Base-by-base conservation (phyloP, 805 yeast species). In the Cyberlindnera samutprakarnensis region DNA sequence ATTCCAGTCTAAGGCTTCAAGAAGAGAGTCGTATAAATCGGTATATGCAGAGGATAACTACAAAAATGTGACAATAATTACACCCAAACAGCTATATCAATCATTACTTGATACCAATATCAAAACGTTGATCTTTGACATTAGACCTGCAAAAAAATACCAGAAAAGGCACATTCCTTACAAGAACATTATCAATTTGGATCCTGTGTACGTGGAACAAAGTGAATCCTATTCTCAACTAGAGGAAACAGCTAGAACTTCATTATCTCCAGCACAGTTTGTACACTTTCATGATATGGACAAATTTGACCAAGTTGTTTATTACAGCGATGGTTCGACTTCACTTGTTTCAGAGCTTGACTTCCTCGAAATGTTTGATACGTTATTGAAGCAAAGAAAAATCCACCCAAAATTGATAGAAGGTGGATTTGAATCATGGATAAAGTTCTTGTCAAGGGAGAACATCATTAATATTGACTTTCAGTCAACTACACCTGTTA, bases 341-440 rank as follows among this genome's bases (percentile, higher is more conserved):
- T 53, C 46, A 28, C 45, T 61, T 51, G 33, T 37, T 6, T 33
- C 44, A 4, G 43, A 48, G 13, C 47, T 49, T 31, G 66, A 62
- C 36, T 61, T 54, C 29, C 43, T 56, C 18, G 46, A 54, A 7
- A 49, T 55, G 15, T 48, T 59, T n/a, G 49, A 53, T 18, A 39
- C 44, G 2, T 21, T 47, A 10, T 27, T 51, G n/a, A 28, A 31
- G 2, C 42, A 39, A 14, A 27, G 27, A 6, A 26, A 30, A 7
- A 27, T 44, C 7, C 21, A 37, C 7, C 29, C 61, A 14, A 54
- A 54, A 19, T 39, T 47, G 22, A 39, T 70, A 18, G 44, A 59
- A 14, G 75, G 75, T 16, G 74, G 74, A 2, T 63, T 58, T 36
- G 62, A 60, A 24, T 59, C 64, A 27, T 68, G 74, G 74, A 41